Percentiles rank a stretch among this genome's conserved stretches.
Evolutionary conservation across 202 grass and related monocot species (phyloP).

Genomic region (Setaria viridis): DNA sequence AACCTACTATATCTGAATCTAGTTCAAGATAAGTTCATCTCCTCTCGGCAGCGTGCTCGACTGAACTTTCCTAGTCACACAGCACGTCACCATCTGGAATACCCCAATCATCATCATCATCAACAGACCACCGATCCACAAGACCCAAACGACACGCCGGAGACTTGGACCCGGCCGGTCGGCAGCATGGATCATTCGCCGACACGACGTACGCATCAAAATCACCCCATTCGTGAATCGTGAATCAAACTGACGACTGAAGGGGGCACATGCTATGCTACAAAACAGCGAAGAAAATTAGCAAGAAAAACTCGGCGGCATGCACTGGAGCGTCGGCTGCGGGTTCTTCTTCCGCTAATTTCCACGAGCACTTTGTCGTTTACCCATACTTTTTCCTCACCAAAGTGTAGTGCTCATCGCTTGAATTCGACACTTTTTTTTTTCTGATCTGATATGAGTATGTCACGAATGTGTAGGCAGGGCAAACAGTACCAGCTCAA

Average conservation of each 20-base stretch:
- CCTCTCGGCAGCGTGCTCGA: neutral
- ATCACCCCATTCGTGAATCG: neutral
- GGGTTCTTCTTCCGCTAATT: slow-evolving; percentile 8
- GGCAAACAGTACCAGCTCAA: too few species aligned
- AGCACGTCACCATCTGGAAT: slow-evolving; percentile 9
- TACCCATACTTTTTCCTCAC: neutral
- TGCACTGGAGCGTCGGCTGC: neutral
- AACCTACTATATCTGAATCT: too few species aligned
- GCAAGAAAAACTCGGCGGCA: neutral
- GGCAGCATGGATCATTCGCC: neutral
- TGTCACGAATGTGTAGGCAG: neutral
- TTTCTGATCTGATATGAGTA: too few species aligned
- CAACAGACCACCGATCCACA: neutral
- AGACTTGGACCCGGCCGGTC: slow-evolving; percentile 41
- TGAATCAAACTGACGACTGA: neutral
- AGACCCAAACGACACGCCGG: neutral
- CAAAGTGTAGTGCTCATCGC: neutral
- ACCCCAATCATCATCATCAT: neutral
- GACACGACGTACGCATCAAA: neutral
- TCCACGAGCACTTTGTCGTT: slow-evolving; percentile 4
- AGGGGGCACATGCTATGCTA: neutral
- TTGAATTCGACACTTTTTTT: neutral
- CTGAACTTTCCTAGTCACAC: neutral
- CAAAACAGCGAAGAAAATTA: neutral
- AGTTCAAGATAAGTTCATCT: too few species aligned